These are phyloP conservation scores for Quercus agrifolia DNA, from an alignment of 306 rosid species.

Conservation along the genomic window DNA sequence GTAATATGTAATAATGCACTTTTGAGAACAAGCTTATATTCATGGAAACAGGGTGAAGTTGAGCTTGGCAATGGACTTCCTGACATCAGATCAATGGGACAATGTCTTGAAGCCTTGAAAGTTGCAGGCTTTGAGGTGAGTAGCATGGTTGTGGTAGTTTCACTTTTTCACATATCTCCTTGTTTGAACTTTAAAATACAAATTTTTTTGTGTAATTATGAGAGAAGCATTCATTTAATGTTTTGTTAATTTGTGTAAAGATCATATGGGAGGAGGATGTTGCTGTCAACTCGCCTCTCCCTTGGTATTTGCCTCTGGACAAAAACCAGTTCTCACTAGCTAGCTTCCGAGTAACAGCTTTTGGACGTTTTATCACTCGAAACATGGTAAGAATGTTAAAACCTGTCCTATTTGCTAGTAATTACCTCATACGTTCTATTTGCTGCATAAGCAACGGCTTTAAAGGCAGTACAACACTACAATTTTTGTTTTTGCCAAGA, in stretches of 20 bases:
- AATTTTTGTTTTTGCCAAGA: too few species aligned
- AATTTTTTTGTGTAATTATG: background rate
- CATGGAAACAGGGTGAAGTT: conserved; percentile 61
- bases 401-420: background rate
- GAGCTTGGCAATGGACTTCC: conserved; percentile 98
- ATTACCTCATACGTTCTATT: too few species aligned
- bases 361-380: conserved; percentile 76
- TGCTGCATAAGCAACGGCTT: too few species aligned
- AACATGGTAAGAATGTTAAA: conserved; percentile 60
- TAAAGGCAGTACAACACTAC: too few species aligned
- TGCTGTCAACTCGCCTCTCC: conserved; percentile 64
- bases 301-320: conserved; percentile 97
- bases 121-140: conserved; percentile 97
- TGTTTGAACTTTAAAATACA: conserved; percentile 3
- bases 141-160: background rate
- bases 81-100: conserved; percentile 71
- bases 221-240: too few species aligned
- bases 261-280: conserved; percentile 86
- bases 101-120: conserved; percentile 86
- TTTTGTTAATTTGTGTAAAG: conserved; percentile 33
- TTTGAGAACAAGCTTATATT: background rate
- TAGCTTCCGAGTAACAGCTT: conserved; percentile 85
- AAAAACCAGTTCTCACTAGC: conserved; percentile 75
- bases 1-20: background rate
- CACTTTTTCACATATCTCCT: background rate